A percentile compares a stretch with the other conserved stretches of the same genome.
Evolutionary conservation across 345 rosid genomes (phyloP).

Genomic region (Diplotaxis tenuifolia): DNA sequence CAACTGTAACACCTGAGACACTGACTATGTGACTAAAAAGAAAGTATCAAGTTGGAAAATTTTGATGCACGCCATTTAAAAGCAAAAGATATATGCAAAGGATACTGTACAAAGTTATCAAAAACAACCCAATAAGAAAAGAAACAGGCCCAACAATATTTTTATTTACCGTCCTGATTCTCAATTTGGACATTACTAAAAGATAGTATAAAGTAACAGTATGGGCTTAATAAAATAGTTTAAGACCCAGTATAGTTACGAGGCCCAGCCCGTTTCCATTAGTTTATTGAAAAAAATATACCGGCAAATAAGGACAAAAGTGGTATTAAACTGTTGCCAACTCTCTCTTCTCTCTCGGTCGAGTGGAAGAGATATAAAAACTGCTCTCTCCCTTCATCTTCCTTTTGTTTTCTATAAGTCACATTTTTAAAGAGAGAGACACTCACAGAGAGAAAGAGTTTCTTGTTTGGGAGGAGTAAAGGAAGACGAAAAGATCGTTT

Average conservation of each 20-base stretch:
- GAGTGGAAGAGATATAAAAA: constrained; percentile 24
- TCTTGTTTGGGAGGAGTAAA: neutral
- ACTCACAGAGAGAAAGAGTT: neutral
- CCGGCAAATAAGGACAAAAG: constrained; percentile 26
- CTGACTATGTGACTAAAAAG: too few relatives aligned
- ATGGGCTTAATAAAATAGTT: neutral
- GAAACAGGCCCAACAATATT: neutral
- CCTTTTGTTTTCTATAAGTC: neutral
- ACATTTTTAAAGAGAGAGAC: neutral
- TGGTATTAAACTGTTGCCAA: constrained; percentile 35
- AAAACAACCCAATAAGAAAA: neutral
- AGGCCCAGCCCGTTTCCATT: neutral
- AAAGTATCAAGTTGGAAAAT: neutral
- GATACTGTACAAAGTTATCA: neutral
- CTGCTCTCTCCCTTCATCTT: neutral
- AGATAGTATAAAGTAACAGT: neutral
- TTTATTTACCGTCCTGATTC: neutral
- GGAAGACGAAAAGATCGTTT: neutral
- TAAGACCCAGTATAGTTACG: neutral
- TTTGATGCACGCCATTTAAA: neutral
- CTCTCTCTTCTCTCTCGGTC: constrained; percentile 6
- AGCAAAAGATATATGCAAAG: neutral
- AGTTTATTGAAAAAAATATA: constrained; percentile 26
- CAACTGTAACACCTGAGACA: neutral
- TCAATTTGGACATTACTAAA: neutral